Percentiles rank a stretch among this genome's conserved stretches.
Conservation (phyloP, 352 stramenopile genomes). For the Pythium insidiosum region DNA sequence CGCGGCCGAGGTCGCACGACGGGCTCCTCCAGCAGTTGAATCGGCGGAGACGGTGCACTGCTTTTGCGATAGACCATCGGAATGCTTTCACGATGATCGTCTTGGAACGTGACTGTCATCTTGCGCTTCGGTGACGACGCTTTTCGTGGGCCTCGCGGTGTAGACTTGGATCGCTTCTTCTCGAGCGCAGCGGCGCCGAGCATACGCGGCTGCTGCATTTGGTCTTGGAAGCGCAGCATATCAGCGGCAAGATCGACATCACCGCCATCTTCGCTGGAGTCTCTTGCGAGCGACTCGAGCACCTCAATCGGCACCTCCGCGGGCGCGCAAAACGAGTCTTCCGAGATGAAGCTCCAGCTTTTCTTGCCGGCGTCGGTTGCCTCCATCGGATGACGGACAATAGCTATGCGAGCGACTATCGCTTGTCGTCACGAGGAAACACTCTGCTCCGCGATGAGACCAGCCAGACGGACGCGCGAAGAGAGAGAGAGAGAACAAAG, state of each 20-base stretch:
- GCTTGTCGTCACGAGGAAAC: too few relatives aligned
- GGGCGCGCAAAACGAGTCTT: slow-evolving; percentile 54
- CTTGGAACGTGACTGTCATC: slow-evolving; percentile 50
- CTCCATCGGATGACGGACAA: too few relatives aligned
- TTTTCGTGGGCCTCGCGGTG: slow-evolving; percentile 11
- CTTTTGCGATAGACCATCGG: slow-evolving; percentile 47
- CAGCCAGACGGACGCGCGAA: too few relatives aligned
- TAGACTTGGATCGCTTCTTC: slow-evolving; percentile 1
- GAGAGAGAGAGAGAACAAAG: too few relatives aligned
- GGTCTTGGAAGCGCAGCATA: slow-evolving; percentile 15
- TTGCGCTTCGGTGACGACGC: slow-evolving; percentile 32
- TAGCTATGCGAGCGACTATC: too few relatives aligned
- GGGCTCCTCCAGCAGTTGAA: slow-evolving; percentile 53
- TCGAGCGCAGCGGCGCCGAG: too few relatives aligned
- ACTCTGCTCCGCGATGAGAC: too few relatives aligned
- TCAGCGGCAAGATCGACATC: slow-evolving; percentile 11
- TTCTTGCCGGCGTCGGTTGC: slow-evolving; percentile 30
- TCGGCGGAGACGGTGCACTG: slow-evolving; percentile 45
- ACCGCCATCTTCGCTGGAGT: slow-evolving; percentile 16
- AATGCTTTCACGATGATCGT: slow-evolving; percentile 29
- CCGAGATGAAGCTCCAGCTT: slow-evolving; percentile 79
- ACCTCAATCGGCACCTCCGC: slow-evolving; percentile 23
- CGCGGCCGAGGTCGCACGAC: slow-evolving; percentile 23
- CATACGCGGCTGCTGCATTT: slow-evolving; percentile 5
- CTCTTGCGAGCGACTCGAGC: slow-evolving; percentile 36